Evolutionary conservation across 176 grass and related monocot genomes (phyloP).

Genomic region (Phragmites australis): DNA sequence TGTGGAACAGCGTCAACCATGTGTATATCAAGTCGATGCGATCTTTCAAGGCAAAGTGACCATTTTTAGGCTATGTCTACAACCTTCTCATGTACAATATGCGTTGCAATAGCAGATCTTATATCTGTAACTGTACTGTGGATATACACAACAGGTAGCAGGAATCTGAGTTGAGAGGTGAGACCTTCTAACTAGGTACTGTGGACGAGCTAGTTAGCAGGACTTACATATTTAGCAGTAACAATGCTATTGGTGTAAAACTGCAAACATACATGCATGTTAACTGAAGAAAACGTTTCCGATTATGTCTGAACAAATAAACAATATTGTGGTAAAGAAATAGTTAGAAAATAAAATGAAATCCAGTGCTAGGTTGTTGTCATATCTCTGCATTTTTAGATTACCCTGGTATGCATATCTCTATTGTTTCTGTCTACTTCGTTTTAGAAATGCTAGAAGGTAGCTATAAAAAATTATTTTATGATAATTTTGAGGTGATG

Average conservation of each 20-base stretch:
- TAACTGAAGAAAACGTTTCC: background rate
- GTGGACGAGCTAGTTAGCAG: too few species aligned
- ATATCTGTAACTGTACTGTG: background rate
- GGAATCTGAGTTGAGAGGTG: background rate
- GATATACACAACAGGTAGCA: background rate
- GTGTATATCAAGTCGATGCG: background rate
- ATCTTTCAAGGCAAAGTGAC: too few species aligned
- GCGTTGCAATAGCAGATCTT: background rate
- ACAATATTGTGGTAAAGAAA: background rate
- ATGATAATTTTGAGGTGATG: slow-evolving; percentile 8
- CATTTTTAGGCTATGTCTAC: too few species aligned
- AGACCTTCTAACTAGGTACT: too few species aligned
- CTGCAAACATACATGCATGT: background rate
- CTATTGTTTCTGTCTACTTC: background rate
- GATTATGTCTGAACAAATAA: background rate
- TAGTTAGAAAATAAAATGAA: background rate
- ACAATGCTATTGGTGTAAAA: background rate
- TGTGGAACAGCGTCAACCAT: background rate
- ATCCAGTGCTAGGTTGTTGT: background rate
- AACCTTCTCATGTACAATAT: too few species aligned
- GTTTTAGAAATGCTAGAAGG: slow-evolving; percentile 11
- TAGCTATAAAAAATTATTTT: background rate
- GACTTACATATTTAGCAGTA: background rate
- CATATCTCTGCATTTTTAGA: slow-evolving; percentile 15
- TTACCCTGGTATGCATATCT: background rate